Base-by-base conservation (phyloP, 2,329 filamentous ascomycete species). In the Hypoxylon sp. region DNA sequence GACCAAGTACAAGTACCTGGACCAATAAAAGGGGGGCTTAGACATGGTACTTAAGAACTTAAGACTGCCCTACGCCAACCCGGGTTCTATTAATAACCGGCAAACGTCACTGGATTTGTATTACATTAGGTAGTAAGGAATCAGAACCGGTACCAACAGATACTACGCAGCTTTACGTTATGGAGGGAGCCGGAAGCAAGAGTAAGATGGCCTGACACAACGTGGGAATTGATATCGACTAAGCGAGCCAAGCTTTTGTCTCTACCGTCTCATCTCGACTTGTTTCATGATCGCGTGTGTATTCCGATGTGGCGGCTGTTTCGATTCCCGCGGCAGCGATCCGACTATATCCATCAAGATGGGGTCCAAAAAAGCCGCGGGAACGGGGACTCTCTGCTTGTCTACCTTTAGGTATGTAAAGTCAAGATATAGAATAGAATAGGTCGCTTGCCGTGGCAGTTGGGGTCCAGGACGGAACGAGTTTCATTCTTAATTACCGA, bases 81-180 rank as follows among this genome's bases (percentile, higher is more conserved):
- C 19, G 20, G 56, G 58, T 68, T 64, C 65, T 69, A 68, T 69
- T 68, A 64, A 66, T 69, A 69, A 66, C 63, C 49, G 32, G 50
- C 46, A 61, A 50, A 68, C 68, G 65, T 68, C 68, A 69, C 56
- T 50, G 28, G 37, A 41, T 41, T 41, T 2, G 32, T 26, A 48
- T 52, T 43, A n/a, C n/a, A n/a, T n/a, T n/a, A n/a, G n/a, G n/a
- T n/a, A n/a, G n/a, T n/a, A 34, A 56, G 61, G 64, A 62, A 53
- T 59, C 60, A 52, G 56, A 55, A 63, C 59, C 54, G 60, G 48
- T 49, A 64, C 57, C 56, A 48, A 60, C 57, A 50, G 20, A 39
- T 57, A 44, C 51, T 20, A 53, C 48, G 41, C 37, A 41, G 41
- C 28, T 34, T 58, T 22, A 28, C 44, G 49, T 41, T 53, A 60